Evolutionary conservation across 1,284 basidiomycete genomes (phyloP).

Genomic region (Ceratobasidium sp.): DNA sequence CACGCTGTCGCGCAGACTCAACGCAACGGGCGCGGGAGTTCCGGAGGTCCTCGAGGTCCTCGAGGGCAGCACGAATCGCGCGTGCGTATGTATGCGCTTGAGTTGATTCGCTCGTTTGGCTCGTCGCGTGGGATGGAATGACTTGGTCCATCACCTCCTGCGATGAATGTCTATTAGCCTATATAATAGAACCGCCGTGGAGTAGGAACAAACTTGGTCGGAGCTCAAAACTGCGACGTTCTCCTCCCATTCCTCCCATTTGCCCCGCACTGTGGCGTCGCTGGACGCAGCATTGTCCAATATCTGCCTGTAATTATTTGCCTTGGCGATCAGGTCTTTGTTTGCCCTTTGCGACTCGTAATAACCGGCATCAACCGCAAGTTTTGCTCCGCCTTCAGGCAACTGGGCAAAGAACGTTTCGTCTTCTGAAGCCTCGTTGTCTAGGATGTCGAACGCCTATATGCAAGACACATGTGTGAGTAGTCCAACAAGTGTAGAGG

Average conservation of each 20-base stretch:
- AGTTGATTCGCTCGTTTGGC: constrained; percentile 45
- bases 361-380: constrained; percentile 49
- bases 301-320: constrained; percentile 72
- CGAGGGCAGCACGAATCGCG: constrained; percentile 75
- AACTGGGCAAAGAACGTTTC: constrained; percentile 60
- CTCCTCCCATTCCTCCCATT: constrained; percentile 89
- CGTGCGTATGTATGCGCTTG: constrained; percentile 70
- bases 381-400: constrained; percentile 55
- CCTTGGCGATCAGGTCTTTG: constrained; percentile 70
- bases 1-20: constrained; percentile 67
- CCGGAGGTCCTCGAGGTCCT: constrained; percentile 79
- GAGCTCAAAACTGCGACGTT: constrained; percentile 72
- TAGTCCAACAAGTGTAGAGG: neutral
- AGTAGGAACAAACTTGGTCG: constrained; percentile 64
- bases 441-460: constrained; percentile 86
- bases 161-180: neutral
- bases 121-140: constrained; percentile 31
- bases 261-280: constrained; percentile 75
- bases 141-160: constrained; percentile 22
- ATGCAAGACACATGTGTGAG: neutral
- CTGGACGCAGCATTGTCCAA: constrained; percentile 75
- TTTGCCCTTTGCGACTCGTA: constrained; percentile 81
- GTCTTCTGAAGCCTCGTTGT: constrained; percentile 89
- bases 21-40: constrained; percentile 68
- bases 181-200: neutral